A percentile compares a stretch with the other conserved stretches of the same genome.
phyloP scores from a whole-genome alignment of 2,329 filamentous ascomycete species.

The Xylariaceae sp. region DNA sequence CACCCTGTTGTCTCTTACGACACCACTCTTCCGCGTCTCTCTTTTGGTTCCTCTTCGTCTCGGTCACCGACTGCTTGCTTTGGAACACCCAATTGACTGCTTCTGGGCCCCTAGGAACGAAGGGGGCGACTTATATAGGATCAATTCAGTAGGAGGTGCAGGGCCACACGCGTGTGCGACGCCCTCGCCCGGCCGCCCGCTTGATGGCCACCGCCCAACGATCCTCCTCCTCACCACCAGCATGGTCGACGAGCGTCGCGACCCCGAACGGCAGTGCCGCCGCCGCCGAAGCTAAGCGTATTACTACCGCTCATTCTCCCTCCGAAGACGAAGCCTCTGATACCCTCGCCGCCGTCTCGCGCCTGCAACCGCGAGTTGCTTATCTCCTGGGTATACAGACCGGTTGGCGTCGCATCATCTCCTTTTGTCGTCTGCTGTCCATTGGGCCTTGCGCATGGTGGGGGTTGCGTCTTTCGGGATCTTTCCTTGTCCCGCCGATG shows the following conservation, averaged over 20 bases:
- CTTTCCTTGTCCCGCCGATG: conserved; percentile 62
- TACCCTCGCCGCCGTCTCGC: conserved; percentile 32
- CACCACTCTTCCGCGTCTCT: too few relatives aligned
- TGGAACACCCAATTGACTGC: too few relatives aligned
- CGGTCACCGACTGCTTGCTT: too few relatives aligned
- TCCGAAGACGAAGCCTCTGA: background rate
- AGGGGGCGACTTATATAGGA: too few relatives aligned
- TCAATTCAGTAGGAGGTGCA: too few relatives aligned
- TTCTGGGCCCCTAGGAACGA: too few relatives aligned
- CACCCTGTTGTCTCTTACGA: too few relatives aligned
- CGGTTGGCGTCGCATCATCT: conserved; percentile 69
- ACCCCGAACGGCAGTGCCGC: background rate
- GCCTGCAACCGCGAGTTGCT: conserved; percentile 72
- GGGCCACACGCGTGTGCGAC: background rate
- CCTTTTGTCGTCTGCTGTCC: conserved; percentile 68
- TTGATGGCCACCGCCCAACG: background rate
- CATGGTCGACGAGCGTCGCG: background rate
- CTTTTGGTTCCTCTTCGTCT: too few relatives aligned
- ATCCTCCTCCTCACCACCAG: background rate
- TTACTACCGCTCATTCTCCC: background rate
- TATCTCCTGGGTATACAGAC: conserved; percentile 71
- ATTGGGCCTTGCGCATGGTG: conserved; percentile 68
- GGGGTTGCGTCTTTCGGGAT: conserved; percentile 65
- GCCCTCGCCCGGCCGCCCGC: background rate
- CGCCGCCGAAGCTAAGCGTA: background rate